These are phyloP conservation scores for Papiliotrema laurentii DNA, from an alignment of 1,284 basidiomycete genomes.

Conservation along the genomic window DNA sequence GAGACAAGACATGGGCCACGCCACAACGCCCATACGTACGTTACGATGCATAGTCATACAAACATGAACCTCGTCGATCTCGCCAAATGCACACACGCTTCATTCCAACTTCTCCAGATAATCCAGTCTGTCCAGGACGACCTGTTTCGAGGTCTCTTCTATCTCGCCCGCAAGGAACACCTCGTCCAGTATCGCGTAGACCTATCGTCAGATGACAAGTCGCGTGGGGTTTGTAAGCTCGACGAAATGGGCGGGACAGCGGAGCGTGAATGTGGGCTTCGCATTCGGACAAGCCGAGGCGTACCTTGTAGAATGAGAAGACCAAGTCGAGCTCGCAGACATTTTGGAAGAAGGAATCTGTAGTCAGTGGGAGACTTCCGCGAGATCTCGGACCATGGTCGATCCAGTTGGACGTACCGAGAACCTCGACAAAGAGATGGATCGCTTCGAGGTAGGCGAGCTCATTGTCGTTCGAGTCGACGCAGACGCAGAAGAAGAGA, in stretches of 20 bases:
- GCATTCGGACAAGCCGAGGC: constrained; percentile 6
- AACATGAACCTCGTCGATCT: too few species aligned
- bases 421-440: constrained; percentile 96
- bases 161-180: constrained; percentile 98
- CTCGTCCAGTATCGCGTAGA: constrained; percentile 95
- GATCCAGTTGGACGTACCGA: constrained; percentile 56
- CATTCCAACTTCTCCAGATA: constrained; percentile 84
- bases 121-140: constrained; percentile 83
- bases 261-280: not conserved
- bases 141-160: constrained; percentile 95
- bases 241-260: too few species aligned
- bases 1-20: too few species aligned
- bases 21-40: not conserved
- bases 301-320: constrained; percentile 97
- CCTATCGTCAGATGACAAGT: constrained; percentile 51
- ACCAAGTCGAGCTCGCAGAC: constrained; percentile 95
- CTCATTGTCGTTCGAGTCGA: constrained; percentile 97
- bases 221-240: too few species aligned
- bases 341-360: constrained; percentile 97
- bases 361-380: too few species aligned
- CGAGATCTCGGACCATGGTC: too few species aligned
- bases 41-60: not conserved
- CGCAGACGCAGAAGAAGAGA: constrained; percentile 95
- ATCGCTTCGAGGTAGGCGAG: constrained; percentile 95
- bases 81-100: too few species aligned